Evolutionary conservation across 768 basidiomycete genomes (phyloP).

Genomic region (Lentinula raphanica): DNA sequence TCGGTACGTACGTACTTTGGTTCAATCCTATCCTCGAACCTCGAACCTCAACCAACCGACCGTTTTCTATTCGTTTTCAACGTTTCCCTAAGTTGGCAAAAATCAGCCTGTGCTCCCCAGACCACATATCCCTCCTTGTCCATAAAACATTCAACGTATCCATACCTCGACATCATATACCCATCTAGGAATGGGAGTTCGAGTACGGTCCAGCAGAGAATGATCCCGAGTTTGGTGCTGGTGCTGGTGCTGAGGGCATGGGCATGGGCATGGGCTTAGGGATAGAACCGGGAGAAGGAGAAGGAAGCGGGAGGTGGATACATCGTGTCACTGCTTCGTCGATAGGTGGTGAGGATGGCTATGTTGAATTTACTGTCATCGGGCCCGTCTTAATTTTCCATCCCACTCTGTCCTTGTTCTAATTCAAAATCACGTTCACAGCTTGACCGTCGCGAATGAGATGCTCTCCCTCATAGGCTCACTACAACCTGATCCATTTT

Average conservation of each 20-base stretch:
- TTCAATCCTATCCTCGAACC: no score
- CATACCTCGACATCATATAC: slow-evolving; percentile 89
- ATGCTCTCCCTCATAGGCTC: slow-evolving; percentile 90
- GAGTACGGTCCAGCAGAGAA: slow-evolving; percentile 81
- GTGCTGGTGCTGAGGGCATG: slow-evolving; percentile 20
- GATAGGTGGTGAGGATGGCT: slow-evolving; percentile 64
- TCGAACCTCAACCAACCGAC: no score
- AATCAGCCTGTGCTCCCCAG: slow-evolving; percentile 84
- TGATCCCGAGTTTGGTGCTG: slow-evolving; percentile 63
- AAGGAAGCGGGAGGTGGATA: slow-evolving; percentile 71
- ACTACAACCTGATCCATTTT: slow-evolving; percentile 72
- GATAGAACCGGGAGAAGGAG: slow-evolving; percentile 21
- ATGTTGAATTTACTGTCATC: slow-evolving; percentile 80
- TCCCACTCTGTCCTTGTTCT: background rate
- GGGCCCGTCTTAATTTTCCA: slow-evolving; percentile 48
- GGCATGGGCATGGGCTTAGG: slow-evolving; percentile 17
- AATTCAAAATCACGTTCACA: slow-evolving; percentile 24
- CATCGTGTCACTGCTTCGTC: slow-evolving; percentile 61
- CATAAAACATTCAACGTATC: slow-evolving; percentile 94
- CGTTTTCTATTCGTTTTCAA: no score
- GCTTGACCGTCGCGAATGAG: slow-evolving; percentile 85
- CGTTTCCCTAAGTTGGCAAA: no score
- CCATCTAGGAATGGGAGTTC: slow-evolving; percentile 74
- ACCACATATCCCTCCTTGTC: slow-evolving; percentile 85
- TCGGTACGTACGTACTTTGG: no score